Evolutionary conservation across 139 green algal species (phyloP).

Genomic region (Edaphochlamys debaryana): DNA sequence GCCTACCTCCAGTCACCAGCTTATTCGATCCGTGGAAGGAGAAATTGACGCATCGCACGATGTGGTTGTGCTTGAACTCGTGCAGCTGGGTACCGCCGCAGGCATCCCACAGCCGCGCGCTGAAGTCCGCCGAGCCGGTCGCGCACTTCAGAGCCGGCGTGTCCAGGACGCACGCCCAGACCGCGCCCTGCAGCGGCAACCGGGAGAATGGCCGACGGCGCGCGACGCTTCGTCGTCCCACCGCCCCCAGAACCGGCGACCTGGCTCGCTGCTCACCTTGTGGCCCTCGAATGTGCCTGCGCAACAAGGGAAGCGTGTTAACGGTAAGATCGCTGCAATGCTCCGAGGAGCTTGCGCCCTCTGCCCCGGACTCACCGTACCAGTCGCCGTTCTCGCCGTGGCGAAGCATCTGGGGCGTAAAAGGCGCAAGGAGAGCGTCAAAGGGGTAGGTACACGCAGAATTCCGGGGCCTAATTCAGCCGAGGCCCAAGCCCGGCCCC

Average conservation of each 20-base stretch:
- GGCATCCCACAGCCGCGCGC: constrained; percentile 94
- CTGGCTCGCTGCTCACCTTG: constrained; percentile 88
- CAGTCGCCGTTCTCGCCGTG: constrained; percentile 96
- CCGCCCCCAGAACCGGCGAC: no score
- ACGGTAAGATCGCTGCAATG: no score
- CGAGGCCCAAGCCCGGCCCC: no score
- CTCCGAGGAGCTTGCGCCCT: no score
- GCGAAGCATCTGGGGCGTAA: constrained; percentile 91
- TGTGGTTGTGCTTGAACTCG: constrained; percentile 93
- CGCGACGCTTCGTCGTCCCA: no score
- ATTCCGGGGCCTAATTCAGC: no score
- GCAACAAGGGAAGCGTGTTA: no score
- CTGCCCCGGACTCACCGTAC: no score
- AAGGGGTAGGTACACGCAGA: no score
- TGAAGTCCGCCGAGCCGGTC: constrained; percentile 96
- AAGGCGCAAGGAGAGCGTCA: no score
- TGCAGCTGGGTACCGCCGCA: constrained; percentile 90
- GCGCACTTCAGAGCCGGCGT: constrained; percentile 84
- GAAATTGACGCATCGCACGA: constrained; percentile 91
- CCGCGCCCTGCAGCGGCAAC: constrained; percentile 76
- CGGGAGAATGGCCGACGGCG: no score
- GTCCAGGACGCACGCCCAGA: constrained; percentile 96
- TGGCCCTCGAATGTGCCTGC: constrained; percentile 98
- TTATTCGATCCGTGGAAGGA: constrained; percentile 51
- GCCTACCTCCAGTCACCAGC: constrained; percentile 83